phyloP scores from a whole-genome alignment of 2,329 filamentous ascomycete genomes.

The Cercospora sojina region DNA sequence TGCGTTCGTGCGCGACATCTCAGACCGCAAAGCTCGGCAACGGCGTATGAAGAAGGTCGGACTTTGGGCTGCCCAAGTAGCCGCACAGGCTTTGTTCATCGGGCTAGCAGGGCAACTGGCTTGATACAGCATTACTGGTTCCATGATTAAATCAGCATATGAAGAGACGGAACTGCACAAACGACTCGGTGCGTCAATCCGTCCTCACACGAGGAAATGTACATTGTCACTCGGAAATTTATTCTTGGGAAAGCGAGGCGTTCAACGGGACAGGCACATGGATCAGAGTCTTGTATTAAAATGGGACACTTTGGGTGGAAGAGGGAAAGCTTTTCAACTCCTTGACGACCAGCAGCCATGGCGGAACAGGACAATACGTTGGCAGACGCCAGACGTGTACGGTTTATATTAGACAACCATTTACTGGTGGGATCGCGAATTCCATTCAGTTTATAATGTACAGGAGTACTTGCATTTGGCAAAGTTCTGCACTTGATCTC shows the following conservation, averaged over 20 bases:
- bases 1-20: constrained; percentile 87
- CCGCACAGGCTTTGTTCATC: constrained; percentile 90
- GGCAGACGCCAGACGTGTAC: neutral
- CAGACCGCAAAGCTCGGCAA: constrained; percentile 82
- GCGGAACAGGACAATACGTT: neutral
- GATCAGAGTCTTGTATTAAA: neutral
- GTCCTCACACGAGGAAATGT: neutral
- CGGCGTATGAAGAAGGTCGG: constrained; percentile 92
- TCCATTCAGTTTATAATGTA: neutral
- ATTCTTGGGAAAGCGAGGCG: constrained; percentile 13
- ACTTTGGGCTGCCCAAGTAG: constrained; percentile 90
- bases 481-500: neutral
- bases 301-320: neutral
- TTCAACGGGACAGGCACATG: neutral
- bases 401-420: neutral
- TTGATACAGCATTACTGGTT: constrained; percentile 30
- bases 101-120: constrained; percentile 83
- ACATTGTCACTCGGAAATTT: neutral
- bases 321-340: neutral
- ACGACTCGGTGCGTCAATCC: too few relatives aligned
- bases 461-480: neutral
- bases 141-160: constrained; percentile 18
- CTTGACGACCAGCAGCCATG: neutral
- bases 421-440: neutral
- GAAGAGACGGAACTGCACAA: neutral